Evolutionary conservation across 2,329 filamentous ascomycete species (phyloP).

Genomic region (Conoideocrella luteorostrata): DNA sequence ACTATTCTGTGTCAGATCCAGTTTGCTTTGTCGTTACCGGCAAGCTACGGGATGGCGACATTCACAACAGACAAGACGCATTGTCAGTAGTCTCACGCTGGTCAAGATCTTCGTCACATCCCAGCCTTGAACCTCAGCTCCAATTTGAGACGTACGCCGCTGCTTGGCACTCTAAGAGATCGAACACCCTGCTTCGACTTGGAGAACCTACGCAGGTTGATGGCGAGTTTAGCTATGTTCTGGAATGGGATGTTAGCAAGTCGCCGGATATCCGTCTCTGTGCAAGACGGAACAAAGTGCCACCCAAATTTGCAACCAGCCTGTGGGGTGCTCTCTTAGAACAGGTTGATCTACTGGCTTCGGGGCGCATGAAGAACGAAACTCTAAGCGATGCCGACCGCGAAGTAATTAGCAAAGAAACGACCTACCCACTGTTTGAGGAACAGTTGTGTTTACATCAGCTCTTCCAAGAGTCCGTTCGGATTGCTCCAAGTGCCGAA

Average conservation of each 20-base stretch:
- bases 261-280: not conserved
- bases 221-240: not conserved
- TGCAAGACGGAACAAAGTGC: not conserved
- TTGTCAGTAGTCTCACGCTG: not conserved
- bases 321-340: not conserved
- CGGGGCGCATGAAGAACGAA: too few species aligned
- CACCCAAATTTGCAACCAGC: not conserved
- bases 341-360: not conserved
- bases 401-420: not conserved
- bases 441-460: not conserved
- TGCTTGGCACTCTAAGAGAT: not conserved
- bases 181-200: not conserved
- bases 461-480: not conserved
- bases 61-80: not conserved
- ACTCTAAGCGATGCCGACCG: not conserved
- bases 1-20: not conserved
- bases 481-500: not conserved
- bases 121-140: not conserved
- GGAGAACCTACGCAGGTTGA: not conserved
- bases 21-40: not conserved
- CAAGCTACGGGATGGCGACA: not conserved
- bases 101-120: not conserved
- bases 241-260: not conserved
- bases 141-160: not conserved
- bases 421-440: not conserved